These are phyloP conservation scores for Sporothrix phasma DNA, from an alignment of 2,329 filamentous ascomycete genomes.

Conservation along the genomic window DNA sequence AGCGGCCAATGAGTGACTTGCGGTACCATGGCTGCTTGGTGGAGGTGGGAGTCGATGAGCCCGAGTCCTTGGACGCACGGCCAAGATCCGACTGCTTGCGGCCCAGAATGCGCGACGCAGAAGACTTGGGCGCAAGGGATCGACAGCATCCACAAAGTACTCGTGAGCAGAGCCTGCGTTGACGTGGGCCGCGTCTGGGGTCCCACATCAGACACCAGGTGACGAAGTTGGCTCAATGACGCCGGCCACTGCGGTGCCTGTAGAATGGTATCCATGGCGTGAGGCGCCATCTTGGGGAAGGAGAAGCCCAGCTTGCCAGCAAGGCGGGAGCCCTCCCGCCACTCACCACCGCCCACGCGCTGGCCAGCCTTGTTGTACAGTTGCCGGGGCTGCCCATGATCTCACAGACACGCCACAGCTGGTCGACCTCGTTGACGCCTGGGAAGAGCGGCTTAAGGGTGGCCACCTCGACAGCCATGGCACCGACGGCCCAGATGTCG, in stretches of 20 bases:
- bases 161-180: constrained; percentile 87
- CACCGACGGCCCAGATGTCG: constrained; percentile 96
- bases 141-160: constrained; percentile 85
- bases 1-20: constrained; percentile 79
- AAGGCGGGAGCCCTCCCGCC: constrained; percentile 86
- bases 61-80: constrained; percentile 55
- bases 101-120: constrained; percentile 70
- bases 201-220: constrained; percentile 99
- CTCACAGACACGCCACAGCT: constrained; percentile 97
- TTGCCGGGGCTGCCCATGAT: constrained; percentile 98
- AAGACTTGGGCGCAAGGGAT: constrained; percentile 86
- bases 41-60: constrained; percentile 47
- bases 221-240: constrained; percentile 80
- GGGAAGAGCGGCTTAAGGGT: constrained; percentile 95
- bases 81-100: constrained; percentile 82
- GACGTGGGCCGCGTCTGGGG: constrained; percentile 81
- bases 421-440: constrained; percentile 94
- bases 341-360: constrained; percentile 88
- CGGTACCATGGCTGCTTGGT: constrained; percentile 95
- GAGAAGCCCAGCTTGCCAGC: constrained; percentile 96
- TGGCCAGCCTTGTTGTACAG: constrained; percentile 87
- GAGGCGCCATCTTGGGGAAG: constrained; percentile 98
- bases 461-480: constrained; percentile 96
- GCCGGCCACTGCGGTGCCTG: constrained; percentile 85
- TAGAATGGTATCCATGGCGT: constrained; percentile 89